Evolutionary conservation across 169 alveolate species (phyloP).

Genomic region (Plasmodium vivax): DNA sequence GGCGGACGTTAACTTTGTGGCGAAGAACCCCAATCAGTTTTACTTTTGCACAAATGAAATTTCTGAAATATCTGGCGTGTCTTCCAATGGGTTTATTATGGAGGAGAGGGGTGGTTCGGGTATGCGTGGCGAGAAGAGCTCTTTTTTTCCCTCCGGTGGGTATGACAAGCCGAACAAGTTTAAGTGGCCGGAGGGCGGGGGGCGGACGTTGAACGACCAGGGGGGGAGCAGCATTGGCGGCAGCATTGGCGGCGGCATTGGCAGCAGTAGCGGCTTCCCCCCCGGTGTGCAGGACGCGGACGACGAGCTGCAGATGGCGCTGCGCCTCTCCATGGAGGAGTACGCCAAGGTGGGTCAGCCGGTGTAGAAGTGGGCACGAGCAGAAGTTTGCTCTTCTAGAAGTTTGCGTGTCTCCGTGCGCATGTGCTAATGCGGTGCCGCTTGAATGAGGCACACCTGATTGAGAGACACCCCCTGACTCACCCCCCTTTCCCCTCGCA

Average conservation of each 20-base stretch:
- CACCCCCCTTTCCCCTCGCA: not conserved
- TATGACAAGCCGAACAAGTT: conserved; percentile 23
- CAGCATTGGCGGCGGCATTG: not conserved
- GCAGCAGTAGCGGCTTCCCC: too few relatives aligned
- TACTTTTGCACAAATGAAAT: conserved; percentile 54
- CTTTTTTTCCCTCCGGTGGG: not conserved
- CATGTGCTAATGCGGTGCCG: not conserved
- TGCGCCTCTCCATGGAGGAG: conserved; percentile 60
- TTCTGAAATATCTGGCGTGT: conserved; percentile 16
- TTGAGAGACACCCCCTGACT: too few relatives aligned
- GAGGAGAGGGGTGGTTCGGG: conserved; percentile 25
- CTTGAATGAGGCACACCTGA: not conserved
- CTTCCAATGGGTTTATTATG: conserved; percentile 39
- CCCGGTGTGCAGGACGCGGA: conserved; percentile 1
- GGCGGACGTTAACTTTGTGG: conserved; percentile 53
- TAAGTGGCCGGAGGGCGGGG: conserved; percentile 74
- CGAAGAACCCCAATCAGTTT: conserved; percentile 65
- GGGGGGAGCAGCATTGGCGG: not conserved
- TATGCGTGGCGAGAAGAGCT: not conserved
- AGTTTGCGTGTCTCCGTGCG: too few relatives aligned
- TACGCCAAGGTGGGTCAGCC: conserved; percentile 31
- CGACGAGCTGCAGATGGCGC: conserved; percentile 60
- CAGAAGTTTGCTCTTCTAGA: too few relatives aligned
- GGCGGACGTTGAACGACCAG: conserved; percentile 53
- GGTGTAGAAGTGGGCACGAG: too few relatives aligned